These are phyloP conservation scores for Cyberlindnera xylosilytica DNA, from an alignment of 805 yeast genomes.

Conservation along the genomic window DNA sequence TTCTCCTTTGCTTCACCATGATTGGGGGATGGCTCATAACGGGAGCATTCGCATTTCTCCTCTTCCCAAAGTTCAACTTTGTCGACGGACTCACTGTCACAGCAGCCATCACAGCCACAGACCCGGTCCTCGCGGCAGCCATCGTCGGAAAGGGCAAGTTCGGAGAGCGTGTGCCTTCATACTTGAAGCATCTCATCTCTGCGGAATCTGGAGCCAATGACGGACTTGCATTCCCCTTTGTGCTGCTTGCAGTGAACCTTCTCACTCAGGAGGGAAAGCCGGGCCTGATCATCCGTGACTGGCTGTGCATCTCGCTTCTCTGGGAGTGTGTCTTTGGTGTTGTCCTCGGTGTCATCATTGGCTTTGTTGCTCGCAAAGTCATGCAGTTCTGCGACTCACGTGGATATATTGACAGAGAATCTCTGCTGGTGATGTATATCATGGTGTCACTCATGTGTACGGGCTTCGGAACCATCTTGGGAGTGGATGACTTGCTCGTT, in stretches of 20 bases:
- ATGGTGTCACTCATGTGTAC: conserved; percentile 81
- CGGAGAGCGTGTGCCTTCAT: conserved; percentile 88
- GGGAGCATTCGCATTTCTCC: conserved; percentile 71
- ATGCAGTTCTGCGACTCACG: conserved; percentile 70
- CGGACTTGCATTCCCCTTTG: conserved; percentile 94
- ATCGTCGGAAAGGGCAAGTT: conserved; percentile 93
- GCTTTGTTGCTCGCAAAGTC: conserved; percentile 63
- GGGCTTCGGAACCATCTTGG: conserved; percentile 83
- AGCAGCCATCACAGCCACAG: conserved; percentile 92
- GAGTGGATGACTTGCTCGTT: conserved; percentile 83
- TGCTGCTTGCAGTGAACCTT: conserved; percentile 63
- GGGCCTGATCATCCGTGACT: conserved; percentile 68
- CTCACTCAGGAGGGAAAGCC: conserved; percentile 63
- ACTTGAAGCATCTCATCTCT: conserved; percentile 72
- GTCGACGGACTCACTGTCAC: conserved; percentile 69
- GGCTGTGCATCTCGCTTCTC: conserved; percentile 71
- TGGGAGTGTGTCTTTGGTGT: conserved; percentile 84
- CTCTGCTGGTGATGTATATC: conserved; percentile 79
- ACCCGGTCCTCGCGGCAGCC: conserved; percentile 92
- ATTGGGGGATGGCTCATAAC: conserved; percentile 83
- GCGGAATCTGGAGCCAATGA: conserved; percentile 91
- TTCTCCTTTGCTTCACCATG: conserved; percentile 82
- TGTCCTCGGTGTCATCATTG: conserved; percentile 66
- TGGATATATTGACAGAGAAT: conserved; percentile 77
- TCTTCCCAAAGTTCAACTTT: conserved; percentile 72